These are phyloP conservation scores for Parathielavia appendiculata DNA, from an alignment of 495 filamentous ascomycete genomes.

Conservation along the genomic window DNA sequence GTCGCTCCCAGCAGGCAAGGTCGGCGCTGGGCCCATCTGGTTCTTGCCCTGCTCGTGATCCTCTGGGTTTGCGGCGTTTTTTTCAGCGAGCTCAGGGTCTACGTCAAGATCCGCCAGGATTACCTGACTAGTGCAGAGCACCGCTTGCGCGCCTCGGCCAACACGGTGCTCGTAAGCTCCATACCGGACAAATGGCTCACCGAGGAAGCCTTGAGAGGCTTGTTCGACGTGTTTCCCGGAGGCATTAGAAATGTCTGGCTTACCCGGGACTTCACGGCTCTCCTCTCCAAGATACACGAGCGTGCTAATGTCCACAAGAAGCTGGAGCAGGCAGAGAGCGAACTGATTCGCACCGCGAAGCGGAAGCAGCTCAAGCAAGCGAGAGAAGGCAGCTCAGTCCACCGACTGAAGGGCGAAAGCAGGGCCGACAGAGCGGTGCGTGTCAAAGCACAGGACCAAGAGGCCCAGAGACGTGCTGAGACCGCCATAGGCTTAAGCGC, in stretches of 20 bases:
- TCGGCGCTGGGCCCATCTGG: conserved; percentile 84
- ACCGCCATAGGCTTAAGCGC: conserved; percentile 65
- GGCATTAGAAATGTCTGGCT: conserved; percentile 96
- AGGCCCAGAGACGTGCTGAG: conserved; percentile 58
- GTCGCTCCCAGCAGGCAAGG: conserved; percentile 61
- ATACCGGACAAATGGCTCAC: conserved; percentile 88
- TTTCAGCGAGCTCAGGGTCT: conserved; percentile 81
- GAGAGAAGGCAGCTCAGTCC: conserved; percentile 54
- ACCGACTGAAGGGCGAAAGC: conserved; percentile 39
- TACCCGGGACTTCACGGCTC: conserved; percentile 82
- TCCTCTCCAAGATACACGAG: conserved; percentile 78
- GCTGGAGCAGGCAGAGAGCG: conserved; percentile 80
- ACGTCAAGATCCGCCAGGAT: conserved; percentile 88
- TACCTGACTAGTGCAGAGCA: conserved; percentile 96
- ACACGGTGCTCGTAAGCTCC: conserved; percentile 84
- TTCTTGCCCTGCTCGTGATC: conserved; percentile 75
- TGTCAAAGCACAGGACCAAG: conserved; percentile 49
- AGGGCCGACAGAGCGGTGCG: conserved; percentile 48
- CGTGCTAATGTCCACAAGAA: conserved; percentile 64
- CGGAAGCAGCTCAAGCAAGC: conserved; percentile 67
- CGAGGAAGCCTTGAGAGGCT: conserved; percentile 66
- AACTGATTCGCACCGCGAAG: conserved; percentile 71
- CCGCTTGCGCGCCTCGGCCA: conserved; percentile 89
- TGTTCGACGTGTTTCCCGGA: conserved; percentile 97
- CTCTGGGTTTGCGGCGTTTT: conserved; percentile 83